These are phyloP conservation scores for Gaertneriomyces semiglobifer DNA, from an alignment of 192 early-diverging fungal genomes.

Conservation along the genomic window DNA sequence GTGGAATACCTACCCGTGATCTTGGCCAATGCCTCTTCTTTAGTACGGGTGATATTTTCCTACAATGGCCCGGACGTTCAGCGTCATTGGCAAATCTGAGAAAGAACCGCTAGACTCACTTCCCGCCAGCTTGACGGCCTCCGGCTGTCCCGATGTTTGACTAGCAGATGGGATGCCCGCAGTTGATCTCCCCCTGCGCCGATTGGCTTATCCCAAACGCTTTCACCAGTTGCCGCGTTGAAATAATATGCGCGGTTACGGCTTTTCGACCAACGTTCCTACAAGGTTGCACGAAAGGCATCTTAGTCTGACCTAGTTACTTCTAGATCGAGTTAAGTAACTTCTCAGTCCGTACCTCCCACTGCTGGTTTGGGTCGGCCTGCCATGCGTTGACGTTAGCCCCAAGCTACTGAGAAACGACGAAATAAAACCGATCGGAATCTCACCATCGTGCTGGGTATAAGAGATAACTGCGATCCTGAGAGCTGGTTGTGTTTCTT, in stretches of 20 bases:
- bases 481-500: no score
- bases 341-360: not conserved
- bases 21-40: constrained; percentile 78
- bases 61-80: constrained; percentile 26
- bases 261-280: constrained; percentile 42
- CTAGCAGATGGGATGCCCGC: constrained; percentile 84
- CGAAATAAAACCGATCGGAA: no score
- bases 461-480: no score
- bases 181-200: constrained; percentile 33
- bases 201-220: constrained; percentile 42
- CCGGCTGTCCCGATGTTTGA: constrained; percentile 82
- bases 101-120: constrained; percentile 35
- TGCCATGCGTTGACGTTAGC: not conserved
- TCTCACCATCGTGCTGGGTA: no score
- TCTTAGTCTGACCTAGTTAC: not conserved
- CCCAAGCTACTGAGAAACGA: no score
- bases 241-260: constrained; percentile 45
- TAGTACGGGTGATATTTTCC: constrained; percentile 84
- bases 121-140: constrained; percentile 89
- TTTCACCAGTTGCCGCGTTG: constrained; percentile 38
- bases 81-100: not conserved
- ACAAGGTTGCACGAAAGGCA: constrained; percentile 7
- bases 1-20: constrained; percentile 38
- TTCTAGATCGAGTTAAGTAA: not conserved
- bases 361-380: constrained; percentile 1